These are phyloP conservation scores for Colletotrichum acutatum DNA, from an alignment of 2,329 filamentous ascomycete species.

Conservation along the genomic window DNA sequence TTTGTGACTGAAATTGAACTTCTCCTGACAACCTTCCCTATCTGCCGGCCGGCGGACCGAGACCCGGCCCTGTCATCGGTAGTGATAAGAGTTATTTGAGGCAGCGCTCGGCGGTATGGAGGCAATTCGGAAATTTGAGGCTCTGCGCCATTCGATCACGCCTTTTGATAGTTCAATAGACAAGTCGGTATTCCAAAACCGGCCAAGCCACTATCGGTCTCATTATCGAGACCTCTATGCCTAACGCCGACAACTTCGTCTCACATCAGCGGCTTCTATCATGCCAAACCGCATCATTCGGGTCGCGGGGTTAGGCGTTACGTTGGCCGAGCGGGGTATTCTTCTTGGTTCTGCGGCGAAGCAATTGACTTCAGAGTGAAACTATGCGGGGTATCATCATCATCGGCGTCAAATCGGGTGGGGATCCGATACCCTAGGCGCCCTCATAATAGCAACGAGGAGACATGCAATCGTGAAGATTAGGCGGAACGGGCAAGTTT, in stretches of 20 bases:
- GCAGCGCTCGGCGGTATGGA: background rate
- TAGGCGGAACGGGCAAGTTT: constrained; percentile 22
- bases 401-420: constrained; percentile 15
- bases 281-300: background rate
- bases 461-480: constrained; percentile 5
- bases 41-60: background rate
- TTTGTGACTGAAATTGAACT: background rate
- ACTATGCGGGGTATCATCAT: constrained; percentile 17
- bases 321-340: constrained; percentile 13
- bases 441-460: background rate
- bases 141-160: background rate
- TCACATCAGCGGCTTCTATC: background rate
- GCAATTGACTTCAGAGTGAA: constrained; percentile 4
- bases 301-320: constrained; percentile 16
- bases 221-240: background rate
- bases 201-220: background rate
- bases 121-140: background rate
- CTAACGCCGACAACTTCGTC: background rate
- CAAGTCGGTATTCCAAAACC: background rate
- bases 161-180: background rate
- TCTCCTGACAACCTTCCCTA: background rate
- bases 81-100: background rate
- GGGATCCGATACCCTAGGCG: constrained; percentile 8
- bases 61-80: background rate
- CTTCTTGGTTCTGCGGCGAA: constrained; percentile 2